Percentiles rank a stretch among this genome's conserved stretches.
These are phyloP conservation scores for Coffea eugenioides DNA, from an alignment of 257 asterid genomes.

Conservation along the genomic window DNA sequence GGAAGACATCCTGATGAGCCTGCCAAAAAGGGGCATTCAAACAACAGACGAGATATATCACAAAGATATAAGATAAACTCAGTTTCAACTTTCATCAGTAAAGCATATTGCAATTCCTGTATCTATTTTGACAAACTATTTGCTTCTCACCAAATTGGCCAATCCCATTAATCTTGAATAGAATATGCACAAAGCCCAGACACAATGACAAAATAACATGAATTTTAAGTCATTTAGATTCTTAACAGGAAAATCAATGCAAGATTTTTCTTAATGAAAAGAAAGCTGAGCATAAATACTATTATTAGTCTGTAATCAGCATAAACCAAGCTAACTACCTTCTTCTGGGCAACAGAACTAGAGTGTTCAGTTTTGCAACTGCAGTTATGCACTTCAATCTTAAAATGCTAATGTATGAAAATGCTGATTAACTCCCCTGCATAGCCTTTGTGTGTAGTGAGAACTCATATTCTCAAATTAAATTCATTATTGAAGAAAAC, in stretches of 20 bases:
- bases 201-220: background rate
- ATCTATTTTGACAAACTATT: background rate
- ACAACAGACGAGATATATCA: slow-evolving; percentile 3
- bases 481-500: background rate
- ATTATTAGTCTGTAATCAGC: background rate
- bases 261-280: background rate
- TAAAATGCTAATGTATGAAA: background rate
- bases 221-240: background rate
- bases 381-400: background rate
- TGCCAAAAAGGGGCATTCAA: slow-evolving; percentile 25
- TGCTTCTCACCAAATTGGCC: background rate
- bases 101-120: background rate
- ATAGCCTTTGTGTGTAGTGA: background rate
- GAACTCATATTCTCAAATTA: background rate
- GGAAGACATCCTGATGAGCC: slow-evolving; percentile 88
- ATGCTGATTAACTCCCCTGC: background rate
- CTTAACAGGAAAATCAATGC: background rate
- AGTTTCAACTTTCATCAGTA: background rate
- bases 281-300: background rate
- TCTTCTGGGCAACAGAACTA: background rate
- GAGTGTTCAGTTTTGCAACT: background rate
- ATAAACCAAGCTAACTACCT: background rate
- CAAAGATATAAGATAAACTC: background rate
- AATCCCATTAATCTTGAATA: background rate
- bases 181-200: background rate